Evolutionary conservation across 2,329 filamentous ascomycete species (phyloP), one percentile per base, ranked within the genome.

Genomic region (Bimuria novae-zelandiae): DNA sequence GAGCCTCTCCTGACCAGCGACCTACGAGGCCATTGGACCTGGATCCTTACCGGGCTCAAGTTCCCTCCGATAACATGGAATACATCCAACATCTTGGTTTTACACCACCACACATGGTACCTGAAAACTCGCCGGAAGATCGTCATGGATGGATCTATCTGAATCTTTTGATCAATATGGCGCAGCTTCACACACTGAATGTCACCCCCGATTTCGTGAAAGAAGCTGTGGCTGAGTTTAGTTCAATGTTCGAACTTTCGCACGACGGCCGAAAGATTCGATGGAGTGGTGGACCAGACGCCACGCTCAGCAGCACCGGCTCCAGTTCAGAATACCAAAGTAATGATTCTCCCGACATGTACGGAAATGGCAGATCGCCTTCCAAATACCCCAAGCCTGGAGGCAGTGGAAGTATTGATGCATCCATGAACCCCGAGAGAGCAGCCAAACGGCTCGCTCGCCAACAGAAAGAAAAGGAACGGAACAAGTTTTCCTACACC

Each of bases 71-170:
- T 1, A 95, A 94, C 56, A 85, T 94, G 72, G 81, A 89, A 7
- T 92, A 92, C 65, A 89, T 92, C 59, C 84, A 86, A 6, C 89
- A 91, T 70, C 76, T 92, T 11, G 88, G 88, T 10, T 79, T 90
- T 58, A 79, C 83, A 0, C 84, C 85, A 0, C 84, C 85, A 0
- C 80, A 87, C 42, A 76, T 76, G 8, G 74, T 77, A 2, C 75
- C 77, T 14, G 76, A 75, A 16, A 64, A 76, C 1, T 80, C 85
- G 46, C 82, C 85, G 10, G 79, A 82, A 12, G 80, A 85, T 0
- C 86, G 88, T 49, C 85, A 91, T 22, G 89, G 89, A 4, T 94
- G 90, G 90, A 85, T 93, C 0, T 93, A 92, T 62, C 76, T 94
- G 6, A 94, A 94, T 61, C 75, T 95, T 1, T 79, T 95, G 1